Base-by-base conservation (phyloP, 1,284 basidiomycete genomes). In the Cutaneotrichosporon sp. region DNA sequence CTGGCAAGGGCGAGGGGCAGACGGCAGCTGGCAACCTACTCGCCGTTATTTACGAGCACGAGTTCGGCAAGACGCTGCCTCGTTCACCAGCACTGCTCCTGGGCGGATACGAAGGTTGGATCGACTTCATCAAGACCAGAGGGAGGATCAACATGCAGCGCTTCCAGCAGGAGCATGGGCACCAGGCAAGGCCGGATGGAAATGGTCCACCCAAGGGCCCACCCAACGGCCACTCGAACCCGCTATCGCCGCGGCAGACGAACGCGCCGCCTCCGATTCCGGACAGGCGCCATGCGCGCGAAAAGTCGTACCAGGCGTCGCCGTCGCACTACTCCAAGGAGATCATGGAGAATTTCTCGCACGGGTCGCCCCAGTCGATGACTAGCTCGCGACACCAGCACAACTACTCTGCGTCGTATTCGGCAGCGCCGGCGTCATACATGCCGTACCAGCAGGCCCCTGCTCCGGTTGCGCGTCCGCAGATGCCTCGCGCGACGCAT, bases 51-150 rank as follows among this genome's bases (percentile, higher is more conserved):
- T 88, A 86, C 76, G 89, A 89, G 69, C 82, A 82, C 29, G 87
- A 88, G 25, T 91, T 90, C 72, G 80, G 81, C 62, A 92, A 89
- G 79, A 81, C 84, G 59, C 80, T 97, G 42, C 87, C 88, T 70
- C 83, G 90, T 47, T 85, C 87, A 66, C 95, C 95, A 0, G 87
- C 92, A 73, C 79, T 97, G 63, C 84, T 99, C 20, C 83, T 89
- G 9, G 95, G 95, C 1, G 95, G 95, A 1, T 82, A 92, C 58
- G 85, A 89, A 49, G 89, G 87, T 0, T 99, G 95, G 94, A 84
- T 84, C 68, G 82, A 82, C 58, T 86, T 89, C 57, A 81, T 90
- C 56, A 51, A 52, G 49, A 7, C 56, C 34, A 31, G 55, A 8
- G 29, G 33, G 34, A 27, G n/a, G 55, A 49, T 57, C 24, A 47